These are phyloP conservation scores for Leccinum incarnatum DNA, from an alignment of 768 basidiomycete species.

Conservation along the genomic window DNA sequence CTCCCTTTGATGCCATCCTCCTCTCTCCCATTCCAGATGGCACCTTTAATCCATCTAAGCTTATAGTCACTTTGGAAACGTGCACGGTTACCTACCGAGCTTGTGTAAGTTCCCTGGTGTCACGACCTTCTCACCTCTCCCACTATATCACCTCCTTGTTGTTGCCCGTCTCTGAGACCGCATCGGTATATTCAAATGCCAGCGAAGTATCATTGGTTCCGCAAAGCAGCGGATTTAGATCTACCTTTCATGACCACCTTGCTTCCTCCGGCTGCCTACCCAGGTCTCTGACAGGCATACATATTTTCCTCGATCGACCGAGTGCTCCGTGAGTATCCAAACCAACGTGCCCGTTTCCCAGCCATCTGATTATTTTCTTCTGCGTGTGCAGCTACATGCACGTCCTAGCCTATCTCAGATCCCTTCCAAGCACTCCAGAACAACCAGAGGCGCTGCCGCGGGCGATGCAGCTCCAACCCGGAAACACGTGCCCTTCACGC, in stretches of 20 bases:
- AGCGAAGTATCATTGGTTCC: constrained; percentile 35
- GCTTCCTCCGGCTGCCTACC: constrained; percentile 54
- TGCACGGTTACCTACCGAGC: constrained; percentile 64
- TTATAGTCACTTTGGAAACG: constrained; percentile 74
- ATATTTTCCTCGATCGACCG: constrained; percentile 77
- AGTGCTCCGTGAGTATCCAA: constrained; percentile 67
- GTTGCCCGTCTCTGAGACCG: constrained; percentile 41
- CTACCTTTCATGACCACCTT: constrained; percentile 62
- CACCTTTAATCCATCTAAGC: constrained; percentile 52
- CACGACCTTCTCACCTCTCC: constrained; percentile 66
- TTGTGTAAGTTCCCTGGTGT: constrained; percentile 61
- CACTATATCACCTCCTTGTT: constrained; percentile 51
- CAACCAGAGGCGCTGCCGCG: constrained; percentile 57
- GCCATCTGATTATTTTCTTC: neutral
- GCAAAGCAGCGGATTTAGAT: constrained; percentile 37
- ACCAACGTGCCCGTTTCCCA: neutral
- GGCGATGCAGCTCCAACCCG: constrained; percentile 50
- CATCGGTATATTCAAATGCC: constrained; percentile 54
- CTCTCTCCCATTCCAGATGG: constrained; percentile 54
- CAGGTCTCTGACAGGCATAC: constrained; percentile 47
- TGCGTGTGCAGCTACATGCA: constrained; percentile 55
- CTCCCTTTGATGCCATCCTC: constrained; percentile 65
- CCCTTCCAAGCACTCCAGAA: constrained; percentile 44
- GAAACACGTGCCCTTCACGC: constrained; percentile 42
- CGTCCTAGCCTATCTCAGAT: constrained; percentile 70